Evolutionary conservation across 306 rosid species (phyloP), one percentile per base, ranked within the genome.

Genomic region (Vigna reflexopilosa): DNA sequence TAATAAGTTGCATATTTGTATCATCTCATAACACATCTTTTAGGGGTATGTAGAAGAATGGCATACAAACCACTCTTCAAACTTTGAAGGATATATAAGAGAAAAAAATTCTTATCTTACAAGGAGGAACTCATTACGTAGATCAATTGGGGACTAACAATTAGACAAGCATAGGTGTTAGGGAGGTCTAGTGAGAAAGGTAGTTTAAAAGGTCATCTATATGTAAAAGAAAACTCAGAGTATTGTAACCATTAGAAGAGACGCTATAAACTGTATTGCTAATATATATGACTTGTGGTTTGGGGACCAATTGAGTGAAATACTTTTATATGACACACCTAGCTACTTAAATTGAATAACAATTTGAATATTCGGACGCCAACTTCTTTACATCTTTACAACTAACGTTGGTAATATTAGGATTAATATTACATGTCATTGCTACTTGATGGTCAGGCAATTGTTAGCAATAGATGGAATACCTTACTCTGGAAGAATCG

Each of bases 401-500:
- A 52, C 54, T 38, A 54, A 49, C 57, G 44, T 78, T 15, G 48
- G 52, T 38, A 9, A 65, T 36, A 26, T 20, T 17, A 59, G 26
- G 68, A 55, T 58, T 77, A 26, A 10, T 67, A 61, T 55, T 51
- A 62, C 59, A 42, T 59, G 44, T 38, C 24, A 58, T 57, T 45
- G 47, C 16, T 24, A 61, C 10, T 34, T 47, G 55, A 52, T 26
- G 70, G 54, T 54, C 22, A 66, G 16, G 58, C 42, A 77, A 56
- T 50, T 65, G 19, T 24, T 13, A 61, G 62, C 14, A 16, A 15
- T 54, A 62, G 44, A 84, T 57, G 64, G 56, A 68, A 76, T 91
- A 94, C 98, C 97, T 94, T 94, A 80, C 89, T 86, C 90, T 92
- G 98, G 81, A 88, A 91, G 86, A 90, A 59, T 87, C 98, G 87